phyloP scores from a whole-genome alignment of 2,329 filamentous ascomycete genomes.

The Fusarium nelsonii region DNA sequence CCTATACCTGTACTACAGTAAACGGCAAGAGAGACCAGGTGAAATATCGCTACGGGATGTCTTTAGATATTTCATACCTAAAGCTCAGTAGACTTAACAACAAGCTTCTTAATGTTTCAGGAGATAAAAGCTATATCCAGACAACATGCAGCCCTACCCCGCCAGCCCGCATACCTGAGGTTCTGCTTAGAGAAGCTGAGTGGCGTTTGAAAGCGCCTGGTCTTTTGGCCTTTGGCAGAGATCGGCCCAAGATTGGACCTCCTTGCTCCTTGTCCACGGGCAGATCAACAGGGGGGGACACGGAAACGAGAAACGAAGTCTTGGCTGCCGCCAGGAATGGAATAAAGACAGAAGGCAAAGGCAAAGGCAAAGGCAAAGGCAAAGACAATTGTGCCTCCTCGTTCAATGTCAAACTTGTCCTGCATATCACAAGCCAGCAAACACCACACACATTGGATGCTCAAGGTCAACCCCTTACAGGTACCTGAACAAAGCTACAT shows the following conservation, averaged over 20 bases:
- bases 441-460: constrained; percentile 21
- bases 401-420: constrained; percentile 18
- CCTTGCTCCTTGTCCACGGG: constrained; percentile 22
- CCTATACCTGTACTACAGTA: neutral
- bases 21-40: constrained; percentile 5
- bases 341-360: constrained; percentile 14
- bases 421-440: constrained; percentile 31
- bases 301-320: constrained; percentile 18
- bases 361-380: neutral
- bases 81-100: neutral
- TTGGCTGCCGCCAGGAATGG: constrained; percentile 31
- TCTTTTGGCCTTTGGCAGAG: constrained; percentile 14
- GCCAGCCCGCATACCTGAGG: constrained; percentile 37
- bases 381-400: neutral
- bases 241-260: constrained; percentile 17
- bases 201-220: constrained; percentile 30
- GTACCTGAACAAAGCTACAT: neutral
- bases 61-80: neutral
- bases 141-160: constrained; percentile 35
- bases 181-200: constrained; percentile 11
- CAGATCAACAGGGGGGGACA: constrained; percentile 28
- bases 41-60: neutral
- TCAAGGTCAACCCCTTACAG: constrained; percentile 5
- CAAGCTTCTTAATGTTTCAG: constrained; percentile 25
- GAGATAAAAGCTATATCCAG: constrained; percentile 31